Conservation (phyloP, 1,139 yeast genomes). For the Lodderomyces metapsilosis region DNA sequence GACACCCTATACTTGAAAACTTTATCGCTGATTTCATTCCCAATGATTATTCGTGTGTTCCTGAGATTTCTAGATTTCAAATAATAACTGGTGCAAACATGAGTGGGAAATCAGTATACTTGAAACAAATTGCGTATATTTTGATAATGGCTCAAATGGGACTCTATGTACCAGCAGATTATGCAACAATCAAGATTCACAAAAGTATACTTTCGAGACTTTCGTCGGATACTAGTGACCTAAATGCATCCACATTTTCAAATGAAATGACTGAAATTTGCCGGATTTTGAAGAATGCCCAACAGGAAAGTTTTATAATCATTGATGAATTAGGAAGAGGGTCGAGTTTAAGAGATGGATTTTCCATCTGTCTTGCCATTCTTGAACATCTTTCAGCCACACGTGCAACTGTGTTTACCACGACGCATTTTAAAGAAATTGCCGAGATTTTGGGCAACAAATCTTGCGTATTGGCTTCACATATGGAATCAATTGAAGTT, state of each 20-base stretch:
- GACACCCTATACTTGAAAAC: constrained; percentile 42
- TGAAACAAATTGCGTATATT: constrained; percentile 45
- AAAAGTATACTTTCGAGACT: constrained; percentile 44
- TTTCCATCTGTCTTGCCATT: constrained; percentile 37
- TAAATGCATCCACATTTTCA: constrained; percentile 46
- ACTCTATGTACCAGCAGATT: constrained; percentile 49
- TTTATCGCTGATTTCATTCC: constrained; percentile 26
- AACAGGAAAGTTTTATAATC: constrained; percentile 35
- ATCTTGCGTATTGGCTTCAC: constrained; percentile 26
- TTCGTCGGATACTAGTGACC: constrained; percentile 39
- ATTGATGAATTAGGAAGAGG: constrained; percentile 56
- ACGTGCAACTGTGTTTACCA: constrained; percentile 27
- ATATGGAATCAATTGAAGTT: constrained; percentile 22
- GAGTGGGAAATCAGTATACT: constrained; percentile 55
- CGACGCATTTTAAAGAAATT: constrained; percentile 40
- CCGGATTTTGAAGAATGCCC: constrained; percentile 33
- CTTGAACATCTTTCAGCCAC: constrained; percentile 27
- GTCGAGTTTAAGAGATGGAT: constrained; percentile 40
- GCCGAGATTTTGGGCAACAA: constrained; percentile 27
- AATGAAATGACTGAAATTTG: constrained; percentile 50
- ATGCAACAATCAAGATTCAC: constrained; percentile 37
- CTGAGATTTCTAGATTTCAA: constrained; percentile 37
- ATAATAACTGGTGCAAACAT: constrained; percentile 48
- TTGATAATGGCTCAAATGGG: constrained; percentile 52
- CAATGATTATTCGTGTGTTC: constrained; percentile 34